Evolutionary conservation across 2,329 filamentous ascomycete genomes (phyloP), one percentile per base, ranked within the genome.

Genomic region (Ophiostoma triangulosporum): DNA sequence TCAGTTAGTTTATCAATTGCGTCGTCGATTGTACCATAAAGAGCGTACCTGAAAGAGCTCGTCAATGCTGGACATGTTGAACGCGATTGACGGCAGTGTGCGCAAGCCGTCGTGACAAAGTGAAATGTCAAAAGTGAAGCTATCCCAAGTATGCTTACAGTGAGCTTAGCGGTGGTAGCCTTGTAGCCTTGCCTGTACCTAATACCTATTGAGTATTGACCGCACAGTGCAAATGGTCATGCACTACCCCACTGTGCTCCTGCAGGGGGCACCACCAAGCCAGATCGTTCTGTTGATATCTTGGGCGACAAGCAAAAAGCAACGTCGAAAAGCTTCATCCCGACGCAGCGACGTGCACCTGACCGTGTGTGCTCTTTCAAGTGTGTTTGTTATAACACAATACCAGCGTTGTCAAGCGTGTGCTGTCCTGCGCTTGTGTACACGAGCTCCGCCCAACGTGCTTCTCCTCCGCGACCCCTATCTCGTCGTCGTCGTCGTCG

Each of bases 11-110:
- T 17, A 14, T 20, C 6, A 14, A 31, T 52, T 40, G 51, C 43
- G 22, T 29, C 1, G 38, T 46, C 8, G 4, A 12, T 11, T 35
- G 22, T n/a, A 24, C 24, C 6, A 6, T 11, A 1, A 8, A 12
- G 4, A 12, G 11, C 63, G 55, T 58, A 71, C 77, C 67, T 79
- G 76, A 66, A 81, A 80, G 11, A 81, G 68, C 20, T 80, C 77
- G 59, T 80, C 77, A 55, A 81, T 73, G 60, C 72, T 78, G 4
- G 75, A 70, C 76, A 80, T 81, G 12, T 31, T 63, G 40, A 24
- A 48, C 11, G 15, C 45, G 27, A 48, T 22, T 11, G 31, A 3
- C 14, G 43, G 24, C 43, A n/a, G 26, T 46, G 26, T 46, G 24
- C 20, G 24, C 22, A 31, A 11, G 29, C 29, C 6, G 29, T 31